Conservation (phyloP, 208 protist species). For the Angomonas ambiguus region DNA sequence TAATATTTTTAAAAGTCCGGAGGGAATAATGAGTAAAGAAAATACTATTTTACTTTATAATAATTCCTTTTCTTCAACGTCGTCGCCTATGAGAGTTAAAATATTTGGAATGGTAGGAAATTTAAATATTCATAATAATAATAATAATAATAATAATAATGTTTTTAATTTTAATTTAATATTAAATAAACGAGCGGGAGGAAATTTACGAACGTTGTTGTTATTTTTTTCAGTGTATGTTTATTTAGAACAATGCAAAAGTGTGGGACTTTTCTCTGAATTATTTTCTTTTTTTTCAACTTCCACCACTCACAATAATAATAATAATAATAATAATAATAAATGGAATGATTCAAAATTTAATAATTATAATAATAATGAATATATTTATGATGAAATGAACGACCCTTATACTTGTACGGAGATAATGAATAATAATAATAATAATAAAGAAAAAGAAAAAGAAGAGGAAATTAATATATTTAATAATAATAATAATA, state of each 20-base stretch:
- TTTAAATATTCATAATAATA: slow-evolving; percentile 1
- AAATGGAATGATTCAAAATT: slow-evolving; percentile 3
- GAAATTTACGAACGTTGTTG: slow-evolving; percentile 4
- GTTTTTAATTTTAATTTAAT: slow-evolving; percentile 8
- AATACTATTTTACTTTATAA: not conserved
- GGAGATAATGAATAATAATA: too few species aligned
- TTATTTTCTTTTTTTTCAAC: slow-evolving; percentile 1
- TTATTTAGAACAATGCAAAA: not conserved
- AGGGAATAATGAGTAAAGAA: not conserved
- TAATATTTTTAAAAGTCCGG: not conserved
- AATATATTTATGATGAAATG: not conserved
- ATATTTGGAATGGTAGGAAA: not conserved
- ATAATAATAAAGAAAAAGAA: too few species aligned
- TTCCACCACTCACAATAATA: not conserved
- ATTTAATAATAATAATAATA: not conserved
- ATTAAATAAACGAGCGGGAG: not conserved
- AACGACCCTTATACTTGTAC: not conserved
- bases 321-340: slow-evolving; percentile 8
- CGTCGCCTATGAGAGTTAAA: not conserved
- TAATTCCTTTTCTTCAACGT: too few species aligned
- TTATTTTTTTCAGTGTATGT: not conserved
- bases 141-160: slow-evolving; percentile 1
- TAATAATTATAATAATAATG: not conserved
- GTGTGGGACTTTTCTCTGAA: not conserved
- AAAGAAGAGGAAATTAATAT: too few species aligned